Evolutionary conservation across 2,329 filamentous ascomycete species (phyloP), one percentile per base, ranked within the genome.

Genomic region (Amauroascus verrucosus): DNA sequence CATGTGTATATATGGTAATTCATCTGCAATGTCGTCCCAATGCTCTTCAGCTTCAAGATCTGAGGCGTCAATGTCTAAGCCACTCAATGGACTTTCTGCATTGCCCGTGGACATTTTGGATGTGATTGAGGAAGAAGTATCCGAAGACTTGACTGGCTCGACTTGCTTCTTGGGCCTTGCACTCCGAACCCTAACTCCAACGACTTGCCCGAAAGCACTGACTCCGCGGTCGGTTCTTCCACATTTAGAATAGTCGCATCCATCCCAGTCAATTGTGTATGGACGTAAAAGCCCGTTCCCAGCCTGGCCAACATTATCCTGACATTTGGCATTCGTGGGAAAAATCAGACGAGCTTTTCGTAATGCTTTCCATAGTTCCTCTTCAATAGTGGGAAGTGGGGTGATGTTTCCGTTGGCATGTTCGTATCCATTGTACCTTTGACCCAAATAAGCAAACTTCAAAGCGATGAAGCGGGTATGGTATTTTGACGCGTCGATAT

Each of bases 151-250:
- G 7, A 30, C 61, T 57, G 67, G 54, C 48, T 59, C 46, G 5
- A 30, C 44, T 43, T 64, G 1, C 20, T 70, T 70, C 49, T 84
- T 64, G 1, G 88, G 88, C 59, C 79, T 75, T 62, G 85, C 86
- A 69, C 90, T 96, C 65, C 91, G 77, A 14, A 98, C 83, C 53
- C 85, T 75, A 38, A 98, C 72, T 0, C 83, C 86, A 63, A 98
- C 82, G 54, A 98, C 93, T 73, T 98, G 93, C 0, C 93, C 93
- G 72, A 98, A 98, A 2, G 93, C 90, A 69, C 89, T 96, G 33
- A 98, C 93, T 11, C 93, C 93, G 51, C 83, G 78, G 67, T 98
- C 93, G 16, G 93, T 98, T 58, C 93, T 78, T 1, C 93, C 93
- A 64, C 91, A 96, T 69, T 98, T 98, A 33, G 86, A 89, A 69